Percentiles rank a stretch among this genome's conserved stretches.
Conservation (phyloP, 768 basidiomycete species). For the Punctularia strigosozonata region DNA sequence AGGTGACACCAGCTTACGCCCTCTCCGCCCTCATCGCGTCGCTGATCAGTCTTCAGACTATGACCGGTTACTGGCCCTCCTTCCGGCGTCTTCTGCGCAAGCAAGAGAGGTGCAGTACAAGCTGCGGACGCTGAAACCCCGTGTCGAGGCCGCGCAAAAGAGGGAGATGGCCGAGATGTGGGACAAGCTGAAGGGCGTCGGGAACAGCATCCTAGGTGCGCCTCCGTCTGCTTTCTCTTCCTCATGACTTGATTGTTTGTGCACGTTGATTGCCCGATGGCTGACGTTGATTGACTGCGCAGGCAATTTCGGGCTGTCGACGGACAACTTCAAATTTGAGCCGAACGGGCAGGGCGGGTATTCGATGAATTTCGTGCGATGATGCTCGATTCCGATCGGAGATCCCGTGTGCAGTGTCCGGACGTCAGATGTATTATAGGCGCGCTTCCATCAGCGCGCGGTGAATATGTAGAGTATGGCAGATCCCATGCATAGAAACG, state of each 20-base stretch:
- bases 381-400: too few relatives aligned
- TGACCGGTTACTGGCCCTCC: constrained; percentile 49
- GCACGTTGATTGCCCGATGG: neutral
- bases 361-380: constrained; percentile 74
- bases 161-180: constrained; percentile 87
- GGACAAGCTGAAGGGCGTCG: constrained; percentile 83
- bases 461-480: too few relatives aligned
- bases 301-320: constrained; percentile 92
- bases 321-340: constrained; percentile 94
- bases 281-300: constrained; percentile 2
- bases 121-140: constrained; percentile 47
- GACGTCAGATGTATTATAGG: too few relatives aligned
- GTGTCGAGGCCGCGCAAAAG: constrained; percentile 69
- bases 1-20: constrained; percentile 41
- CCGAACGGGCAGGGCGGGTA: constrained; percentile 95
- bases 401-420: too few relatives aligned
- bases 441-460: too few relatives aligned
- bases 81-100: constrained; percentile 45
- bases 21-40: neutral
- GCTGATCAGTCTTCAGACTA: constrained; percentile 46
- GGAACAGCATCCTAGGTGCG: constrained; percentile 80
- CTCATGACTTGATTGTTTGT: neutral
- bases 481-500: too few relatives aligned
- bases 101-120: constrained; percentile 32
- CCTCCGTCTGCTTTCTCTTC: too few relatives aligned